phyloP scores from a whole-genome alignment of 441 rosid species.

The Codiaeum variegatum region DNA sequence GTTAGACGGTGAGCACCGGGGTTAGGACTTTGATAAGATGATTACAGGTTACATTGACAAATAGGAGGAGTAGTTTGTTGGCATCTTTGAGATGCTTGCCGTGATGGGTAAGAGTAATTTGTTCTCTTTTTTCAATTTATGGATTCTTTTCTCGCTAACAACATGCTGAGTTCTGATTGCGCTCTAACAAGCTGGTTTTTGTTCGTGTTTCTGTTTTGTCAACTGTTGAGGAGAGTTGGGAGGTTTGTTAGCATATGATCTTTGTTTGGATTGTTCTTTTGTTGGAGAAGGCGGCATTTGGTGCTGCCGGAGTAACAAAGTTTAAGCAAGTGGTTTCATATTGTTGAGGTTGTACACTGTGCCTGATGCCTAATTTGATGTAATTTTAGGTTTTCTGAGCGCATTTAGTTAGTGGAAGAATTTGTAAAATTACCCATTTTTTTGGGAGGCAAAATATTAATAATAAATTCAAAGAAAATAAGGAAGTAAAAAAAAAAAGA shows the following conservation, averaged over 20 bases:
- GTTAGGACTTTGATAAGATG: constrained; percentile 16
- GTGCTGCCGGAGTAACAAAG: too few relatives aligned
- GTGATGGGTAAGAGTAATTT: not conserved
- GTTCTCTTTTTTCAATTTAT: too few relatives aligned
- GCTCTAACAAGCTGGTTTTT: too few relatives aligned
- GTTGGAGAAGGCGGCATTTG: not conserved
- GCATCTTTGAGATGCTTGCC: constrained; percentile 20
- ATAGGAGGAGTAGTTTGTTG: constrained; percentile 25
- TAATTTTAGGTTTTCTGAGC: constrained; percentile 21
- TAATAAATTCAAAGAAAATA: too few relatives aligned
- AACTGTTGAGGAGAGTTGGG: too few relatives aligned
- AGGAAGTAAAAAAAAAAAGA: not conserved
- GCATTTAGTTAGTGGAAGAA: constrained; percentile 17
- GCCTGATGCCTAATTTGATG: constrained; percentile 26
- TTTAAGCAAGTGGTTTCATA: too few relatives aligned
- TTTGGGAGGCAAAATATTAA: constrained; percentile 18
- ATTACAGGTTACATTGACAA: constrained; percentile 17
- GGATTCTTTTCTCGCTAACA: too few relatives aligned
- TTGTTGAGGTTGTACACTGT: constrained; percentile 24
- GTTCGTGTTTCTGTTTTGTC: too few relatives aligned
- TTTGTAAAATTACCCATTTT: constrained; percentile 30
- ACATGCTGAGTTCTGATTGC: too few relatives aligned
- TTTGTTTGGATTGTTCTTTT: constrained; percentile 5
- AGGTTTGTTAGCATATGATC: constrained; percentile 4
- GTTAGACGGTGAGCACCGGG: constrained; percentile 17